phyloP scores from a whole-genome alignment of 208 protist species.

The Wallacemonas rigidus region DNA sequence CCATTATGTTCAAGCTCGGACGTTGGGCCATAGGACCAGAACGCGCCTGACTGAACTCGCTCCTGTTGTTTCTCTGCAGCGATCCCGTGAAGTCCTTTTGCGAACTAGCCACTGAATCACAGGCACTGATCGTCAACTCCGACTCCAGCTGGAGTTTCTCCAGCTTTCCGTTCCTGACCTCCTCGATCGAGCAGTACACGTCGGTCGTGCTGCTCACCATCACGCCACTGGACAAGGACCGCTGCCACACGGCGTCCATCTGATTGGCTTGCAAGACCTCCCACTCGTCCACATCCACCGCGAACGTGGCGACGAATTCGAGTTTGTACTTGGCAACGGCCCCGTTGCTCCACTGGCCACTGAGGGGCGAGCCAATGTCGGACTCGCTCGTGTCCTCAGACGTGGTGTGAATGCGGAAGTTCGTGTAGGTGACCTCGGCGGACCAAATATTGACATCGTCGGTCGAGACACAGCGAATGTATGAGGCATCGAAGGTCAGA shows the following conservation, averaged over 20 bases:
- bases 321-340: conserved; percentile 41
- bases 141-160: neutral
- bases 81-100: conserved; percentile 13
- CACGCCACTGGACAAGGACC: conserved; percentile 66
- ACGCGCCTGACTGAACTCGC: neutral
- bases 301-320: conserved; percentile 63
- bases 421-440: conserved; percentile 67
- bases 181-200: conserved; percentile 60
- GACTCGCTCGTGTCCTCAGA: conserved; percentile 16
- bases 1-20: conserved; percentile 4
- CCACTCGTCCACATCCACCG: conserved; percentile 74
- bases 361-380: conserved; percentile 5
- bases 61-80: conserved; percentile 3
- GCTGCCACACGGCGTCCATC: conserved; percentile 71
- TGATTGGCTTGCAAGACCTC: conserved; percentile 55
- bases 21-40: neutral
- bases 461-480: conserved; percentile 62
- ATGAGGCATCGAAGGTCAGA: conserved; percentile 76
- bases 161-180: conserved; percentile 3
- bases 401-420: conserved; percentile 52
- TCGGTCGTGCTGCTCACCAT: conserved; percentile 65
- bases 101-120: conserved; percentile 4
- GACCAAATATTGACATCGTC: conserved; percentile 72
- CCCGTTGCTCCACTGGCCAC: conserved; percentile 11
- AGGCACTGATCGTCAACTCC: conserved; percentile 16